Percentiles rank a stretch among this genome's conserved stretches.
These are phyloP conservation scores for Crepidotus variabilis DNA, from an alignment of 768 basidiomycete species.

Conservation along the genomic window DNA sequence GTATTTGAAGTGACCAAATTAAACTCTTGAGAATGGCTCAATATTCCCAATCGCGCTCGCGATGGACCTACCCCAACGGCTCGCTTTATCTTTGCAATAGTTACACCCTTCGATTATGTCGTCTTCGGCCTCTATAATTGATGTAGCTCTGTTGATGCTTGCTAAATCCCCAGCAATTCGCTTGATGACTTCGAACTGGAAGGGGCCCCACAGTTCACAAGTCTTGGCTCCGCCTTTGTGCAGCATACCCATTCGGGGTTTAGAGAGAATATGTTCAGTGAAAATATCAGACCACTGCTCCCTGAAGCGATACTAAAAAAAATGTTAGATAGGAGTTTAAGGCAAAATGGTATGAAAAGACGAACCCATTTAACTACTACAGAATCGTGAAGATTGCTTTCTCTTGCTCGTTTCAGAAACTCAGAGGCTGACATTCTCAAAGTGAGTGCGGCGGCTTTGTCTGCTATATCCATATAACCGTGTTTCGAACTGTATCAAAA, in stretches of 20 bases:
- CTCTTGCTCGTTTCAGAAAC: conserved; percentile 12
- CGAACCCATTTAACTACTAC: neutral
- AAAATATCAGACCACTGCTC: neutral
- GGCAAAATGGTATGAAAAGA: neutral
- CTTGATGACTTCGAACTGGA: neutral
- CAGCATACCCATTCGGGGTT: neutral
- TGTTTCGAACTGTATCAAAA: conserved; percentile 10
- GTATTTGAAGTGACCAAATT: too few species aligned
- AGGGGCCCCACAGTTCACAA: neutral
- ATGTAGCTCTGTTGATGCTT: neutral
- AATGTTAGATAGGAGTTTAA: neutral
- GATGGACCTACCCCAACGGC: neutral
- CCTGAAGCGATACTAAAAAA: neutral
- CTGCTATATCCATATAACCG: conserved; percentile 8
- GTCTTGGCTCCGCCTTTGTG: neutral
- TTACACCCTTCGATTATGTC: neutral
- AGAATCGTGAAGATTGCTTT: conserved; percentile 1
- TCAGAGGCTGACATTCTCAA: neutral
- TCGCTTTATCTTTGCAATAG: neutral
- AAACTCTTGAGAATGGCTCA: neutral
- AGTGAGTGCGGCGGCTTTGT: conserved; percentile 7
- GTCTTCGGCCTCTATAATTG: neutral
- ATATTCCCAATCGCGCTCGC: neutral
- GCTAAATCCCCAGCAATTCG: neutral
- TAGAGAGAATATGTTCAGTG: neutral